A percentile compares a stretch with the other conserved stretches of the same genome.
Evolutionary conservation across 1,284 basidiomycete species (phyloP).

Genomic region (Microbotryomycetes sp.): DNA sequence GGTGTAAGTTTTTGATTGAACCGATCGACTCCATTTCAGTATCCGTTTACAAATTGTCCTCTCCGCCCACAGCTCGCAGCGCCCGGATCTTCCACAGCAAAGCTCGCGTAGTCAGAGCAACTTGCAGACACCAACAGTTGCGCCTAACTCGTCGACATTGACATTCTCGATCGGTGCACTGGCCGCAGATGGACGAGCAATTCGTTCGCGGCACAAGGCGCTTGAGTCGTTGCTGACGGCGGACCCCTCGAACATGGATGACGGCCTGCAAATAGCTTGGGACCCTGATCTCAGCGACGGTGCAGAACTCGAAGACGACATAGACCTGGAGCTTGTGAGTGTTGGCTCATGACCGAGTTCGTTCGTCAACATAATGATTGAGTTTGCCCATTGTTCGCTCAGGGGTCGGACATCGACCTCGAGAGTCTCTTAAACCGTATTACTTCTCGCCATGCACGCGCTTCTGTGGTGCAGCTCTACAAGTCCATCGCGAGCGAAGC

Average conservation of each 20-base stretch:
- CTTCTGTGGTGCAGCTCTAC: neutral
- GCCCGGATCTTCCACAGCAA: neutral
- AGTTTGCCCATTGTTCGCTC: neutral
- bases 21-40: no score
- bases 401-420: neutral
- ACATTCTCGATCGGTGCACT: no score
- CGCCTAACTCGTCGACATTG: no score
- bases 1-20: constrained; percentile 10
- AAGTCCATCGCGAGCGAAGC: neutral
- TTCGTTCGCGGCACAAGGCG: no score
- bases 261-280: neutral
- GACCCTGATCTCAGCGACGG: neutral
- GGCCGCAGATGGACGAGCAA: no score
- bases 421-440: constrained; percentile 8
- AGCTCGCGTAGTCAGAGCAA: no score
- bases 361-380: no score
- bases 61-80: neutral
- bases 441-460: neutral
- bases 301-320: neutral
- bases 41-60: no score
- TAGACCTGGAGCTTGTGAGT: constrained; percentile 1
- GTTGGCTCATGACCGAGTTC: neutral
- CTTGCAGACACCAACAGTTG: no score
- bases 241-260: neutral
- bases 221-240: neutral